phyloP scores from a whole-genome alignment of 1,139 yeast genomes.

The Wickerhamiella pararugosa region DNA sequence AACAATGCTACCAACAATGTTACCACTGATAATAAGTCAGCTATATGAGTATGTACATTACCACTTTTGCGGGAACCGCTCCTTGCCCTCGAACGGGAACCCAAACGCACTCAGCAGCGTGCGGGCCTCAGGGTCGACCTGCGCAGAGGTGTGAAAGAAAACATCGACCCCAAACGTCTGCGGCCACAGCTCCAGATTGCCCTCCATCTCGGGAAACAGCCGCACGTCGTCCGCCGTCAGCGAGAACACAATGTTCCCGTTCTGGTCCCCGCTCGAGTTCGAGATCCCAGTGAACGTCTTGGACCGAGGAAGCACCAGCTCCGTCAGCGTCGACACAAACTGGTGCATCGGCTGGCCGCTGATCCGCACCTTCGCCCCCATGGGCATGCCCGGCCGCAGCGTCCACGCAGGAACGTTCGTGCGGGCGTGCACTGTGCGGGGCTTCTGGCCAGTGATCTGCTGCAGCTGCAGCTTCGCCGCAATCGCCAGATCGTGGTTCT shows the following conservation, averaged over 20 bases:
- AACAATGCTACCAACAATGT: too few species aligned
- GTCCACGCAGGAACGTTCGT: slow-evolving; percentile 80
- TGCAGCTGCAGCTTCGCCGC: slow-evolving; percentile 72
- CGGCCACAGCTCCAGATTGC: slow-evolving; percentile 83
- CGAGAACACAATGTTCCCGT: slow-evolving; percentile 81
- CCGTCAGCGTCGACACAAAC: slow-evolving; percentile 73
- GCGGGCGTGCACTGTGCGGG: slow-evolving; percentile 56
- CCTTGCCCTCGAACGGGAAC: slow-evolving; percentile 54
- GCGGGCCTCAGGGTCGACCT: slow-evolving; percentile 86
- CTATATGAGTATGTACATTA: slow-evolving; percentile 12
- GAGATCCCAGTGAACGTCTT: slow-evolving; percentile 76
- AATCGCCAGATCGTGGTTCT: slow-evolving; percentile 58
- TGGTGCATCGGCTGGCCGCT: slow-evolving; percentile 76
- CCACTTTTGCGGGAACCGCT: slow-evolving; percentile 26
- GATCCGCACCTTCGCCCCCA: slow-evolving; percentile 79
- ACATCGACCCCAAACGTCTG: slow-evolving; percentile 74
- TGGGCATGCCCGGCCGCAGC: slow-evolving; percentile 71
- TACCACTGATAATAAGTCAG: too few species aligned
- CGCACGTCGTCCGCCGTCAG: slow-evolving; percentile 61
- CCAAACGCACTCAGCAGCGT: slow-evolving; percentile 71
- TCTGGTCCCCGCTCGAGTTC: slow-evolving; percentile 63
- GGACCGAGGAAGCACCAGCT: slow-evolving; percentile 83
- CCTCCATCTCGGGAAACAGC: slow-evolving; percentile 86
- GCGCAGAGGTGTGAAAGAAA: slow-evolving; percentile 77
- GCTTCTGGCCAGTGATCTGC: slow-evolving; percentile 84